Evolutionary conservation across 2,329 filamentous ascomycete genomes (phyloP).

Genomic region (Ophiostoma sp.): DNA sequence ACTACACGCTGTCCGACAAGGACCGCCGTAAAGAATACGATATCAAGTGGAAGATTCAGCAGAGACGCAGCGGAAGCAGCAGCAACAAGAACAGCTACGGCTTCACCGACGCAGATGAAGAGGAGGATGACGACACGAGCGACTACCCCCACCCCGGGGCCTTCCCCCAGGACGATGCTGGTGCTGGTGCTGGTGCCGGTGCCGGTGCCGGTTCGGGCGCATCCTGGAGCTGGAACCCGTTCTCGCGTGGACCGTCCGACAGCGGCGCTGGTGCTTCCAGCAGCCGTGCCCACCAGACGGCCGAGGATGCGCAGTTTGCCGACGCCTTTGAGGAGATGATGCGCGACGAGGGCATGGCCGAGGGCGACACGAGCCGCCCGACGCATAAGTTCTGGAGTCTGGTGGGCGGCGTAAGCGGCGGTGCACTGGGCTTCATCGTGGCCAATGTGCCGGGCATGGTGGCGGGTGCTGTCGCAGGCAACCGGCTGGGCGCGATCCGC

Average conservation of each 20-base stretch:
- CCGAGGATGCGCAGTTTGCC: constrained; percentile 78
- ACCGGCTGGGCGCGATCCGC: constrained; percentile 80
- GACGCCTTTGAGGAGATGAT: constrained; percentile 87
- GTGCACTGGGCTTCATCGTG: constrained; percentile 88
- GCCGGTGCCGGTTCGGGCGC: constrained; percentile 34
- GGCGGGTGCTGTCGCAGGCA: constrained; percentile 87
- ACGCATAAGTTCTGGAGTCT: constrained; percentile 81
- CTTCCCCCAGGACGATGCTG: constrained; percentile 30
- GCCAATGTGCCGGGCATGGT: constrained; percentile 85
- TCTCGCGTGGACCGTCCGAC: constrained; percentile 35
- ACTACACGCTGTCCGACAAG: constrained; percentile 65
- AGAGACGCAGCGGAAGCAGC: constrained; percentile 30
- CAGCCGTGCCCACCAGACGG: constrained; percentile 36
- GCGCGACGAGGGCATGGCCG: constrained; percentile 75
- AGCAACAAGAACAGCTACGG: constrained; percentile 15
- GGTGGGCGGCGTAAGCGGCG: constrained; percentile 79
- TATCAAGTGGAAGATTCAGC: constrained; percentile 52
- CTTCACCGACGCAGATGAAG: constrained; percentile 31
- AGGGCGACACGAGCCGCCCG: constrained; percentile 53
- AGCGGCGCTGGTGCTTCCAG: constrained; percentile 30
- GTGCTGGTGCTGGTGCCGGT: constrained; percentile 19
- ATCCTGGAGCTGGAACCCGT: constrained; percentile 71
- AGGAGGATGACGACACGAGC: constrained; percentile 38
- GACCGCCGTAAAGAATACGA: constrained; percentile 79
- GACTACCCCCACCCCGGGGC: constrained; percentile 34